Conservation (phyloP, 2,329 filamentous ascomycete species). For the Botrytis fragariae region DNA sequence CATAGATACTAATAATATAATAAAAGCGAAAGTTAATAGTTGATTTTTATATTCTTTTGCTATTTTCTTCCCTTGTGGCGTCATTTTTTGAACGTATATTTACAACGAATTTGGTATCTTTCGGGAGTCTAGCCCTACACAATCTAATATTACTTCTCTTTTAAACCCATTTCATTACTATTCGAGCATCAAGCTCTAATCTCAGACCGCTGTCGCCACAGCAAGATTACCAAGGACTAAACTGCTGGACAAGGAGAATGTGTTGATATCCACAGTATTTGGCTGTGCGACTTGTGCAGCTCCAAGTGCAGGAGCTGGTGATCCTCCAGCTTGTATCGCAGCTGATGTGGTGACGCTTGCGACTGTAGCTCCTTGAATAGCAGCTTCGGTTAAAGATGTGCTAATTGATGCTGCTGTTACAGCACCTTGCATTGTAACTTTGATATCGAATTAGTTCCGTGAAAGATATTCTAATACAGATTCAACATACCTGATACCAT, state of each 20-base stretch:
- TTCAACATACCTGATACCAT: conserved; percentile 15
- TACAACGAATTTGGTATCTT: conserved; percentile 27
- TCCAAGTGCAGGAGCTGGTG: conserved; percentile 13
- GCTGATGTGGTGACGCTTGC: background rate
- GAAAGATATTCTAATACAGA: background rate
- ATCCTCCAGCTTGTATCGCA: background rate
- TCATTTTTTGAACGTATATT: conserved; percentile 28
- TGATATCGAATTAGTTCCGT: background rate
- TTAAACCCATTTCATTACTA: conserved; percentile 19
- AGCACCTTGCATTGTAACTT: background rate
- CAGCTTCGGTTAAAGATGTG: background rate
- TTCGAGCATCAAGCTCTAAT: conserved; percentile 4
- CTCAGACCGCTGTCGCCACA: conserved; percentile 22
- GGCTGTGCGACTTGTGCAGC: conserved; percentile 18
- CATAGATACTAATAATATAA: conserved; percentile 24
- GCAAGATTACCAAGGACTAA: conserved; percentile 36
- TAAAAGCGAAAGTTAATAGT: conserved; percentile 29
- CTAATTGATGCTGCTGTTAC: background rate
- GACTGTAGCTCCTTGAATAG: background rate
- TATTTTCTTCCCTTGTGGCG: background rate
- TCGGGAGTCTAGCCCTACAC: conserved; percentile 12
- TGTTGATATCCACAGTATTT: conserved; percentile 30
- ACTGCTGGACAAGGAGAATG: conserved; percentile 33
- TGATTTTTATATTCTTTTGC: conserved; percentile 23
- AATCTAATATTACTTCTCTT: conserved; percentile 26